Base-by-base conservation (phyloP, 306 rosid species). In the Cucurbita maxima region DNA sequence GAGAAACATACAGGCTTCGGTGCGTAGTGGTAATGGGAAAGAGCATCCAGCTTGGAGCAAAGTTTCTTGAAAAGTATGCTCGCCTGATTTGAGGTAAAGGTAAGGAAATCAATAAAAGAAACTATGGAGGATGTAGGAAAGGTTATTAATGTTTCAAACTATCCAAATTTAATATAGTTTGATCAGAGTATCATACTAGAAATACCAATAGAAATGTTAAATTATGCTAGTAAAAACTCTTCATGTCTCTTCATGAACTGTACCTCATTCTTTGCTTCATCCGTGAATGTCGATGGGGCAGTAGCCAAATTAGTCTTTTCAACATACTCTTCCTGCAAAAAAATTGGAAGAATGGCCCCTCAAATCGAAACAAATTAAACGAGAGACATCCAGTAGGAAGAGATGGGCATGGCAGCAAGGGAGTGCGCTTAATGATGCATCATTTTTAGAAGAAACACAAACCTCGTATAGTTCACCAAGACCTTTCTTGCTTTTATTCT, bases 391-490 rank as follows among this genome's bases (percentile, higher is more conserved):
- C 14, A 16, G 16, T 50, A 7, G 47, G 6, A 8, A 8, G 53
- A 79, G 22, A 55, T 55, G 15, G 18, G 75, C 56, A 48, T 36
- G 20, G 44, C 66, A 51, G 55, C 61, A 58, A 61, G 54, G 57
- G 58, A 50, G 58, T 57, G 51, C 58, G 52, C 71, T 62, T 79
- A 59, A 58, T 77, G 55, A 76, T 45, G 75, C 16, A 77, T 52
- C 19, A 45, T 48, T 37, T 75, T 58, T 76, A 74, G 61, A 77
- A 76, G 79, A 69, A 79, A 78, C 64, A 77, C 89, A 14, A n/a
- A 94, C 99, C 99, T 91, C 99, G 8, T 91, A 91, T 72, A 91
- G 58, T 48, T 91, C 96, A 57, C 88, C 96, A 75, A 94, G 90
- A 72, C 99, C 97, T 78, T 84, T 82, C 88, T 89, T 86, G 91